Percentiles rank a stretch among this genome's conserved stretches.
Conservation (phyloP, 345 rosid species). For the Pseudoturritis turrita region DNA sequence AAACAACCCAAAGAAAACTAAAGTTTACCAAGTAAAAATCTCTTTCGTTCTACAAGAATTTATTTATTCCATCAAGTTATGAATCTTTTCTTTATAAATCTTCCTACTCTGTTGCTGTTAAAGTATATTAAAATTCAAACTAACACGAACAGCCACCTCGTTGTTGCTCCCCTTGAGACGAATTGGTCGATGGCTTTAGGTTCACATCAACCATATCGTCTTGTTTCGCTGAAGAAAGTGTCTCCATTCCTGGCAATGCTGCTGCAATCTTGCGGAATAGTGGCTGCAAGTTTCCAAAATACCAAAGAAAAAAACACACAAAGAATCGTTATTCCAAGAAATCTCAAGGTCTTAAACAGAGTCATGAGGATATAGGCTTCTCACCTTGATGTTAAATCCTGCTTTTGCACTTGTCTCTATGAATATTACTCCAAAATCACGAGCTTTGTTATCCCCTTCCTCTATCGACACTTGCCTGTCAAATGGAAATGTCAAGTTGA, state of each 20-base stretch:
- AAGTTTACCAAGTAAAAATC: background rate
- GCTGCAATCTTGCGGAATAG: conserved; percentile 91
- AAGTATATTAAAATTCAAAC: conserved; percentile 4
- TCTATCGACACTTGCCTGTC: conserved; percentile 94
- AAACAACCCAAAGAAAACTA: conserved; percentile 1
- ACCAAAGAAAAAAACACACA: background rate
- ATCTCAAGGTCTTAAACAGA: background rate
- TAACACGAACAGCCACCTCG: conserved; percentile 88
- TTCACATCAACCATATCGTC: conserved; percentile 98
- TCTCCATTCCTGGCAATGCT: conserved; percentile 95
- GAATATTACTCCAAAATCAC: conserved; percentile 82
- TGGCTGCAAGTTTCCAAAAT: conserved; percentile 52
- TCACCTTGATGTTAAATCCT: conserved; percentile 89
- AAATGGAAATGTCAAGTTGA: background rate
- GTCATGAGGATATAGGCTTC: background rate
- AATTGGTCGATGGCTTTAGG: conserved; percentile 64
- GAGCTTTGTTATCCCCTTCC: conserved; percentile 87
- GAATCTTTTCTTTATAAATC: conserved; percentile 5
- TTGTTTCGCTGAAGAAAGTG: conserved; percentile 74
- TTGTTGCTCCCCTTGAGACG: conserved; percentile 73
- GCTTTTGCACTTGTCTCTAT: conserved; percentile 96
- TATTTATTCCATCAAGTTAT: conserved; percentile 13
- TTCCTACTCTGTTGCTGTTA: conserved; percentile 9
- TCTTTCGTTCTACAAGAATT: background rate
- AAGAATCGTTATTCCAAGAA: background rate